Evolutionary conservation across 331 rosid species (phyloP), one percentile per base, ranked within the genome.

Genomic region (Acacia concinna): DNA sequence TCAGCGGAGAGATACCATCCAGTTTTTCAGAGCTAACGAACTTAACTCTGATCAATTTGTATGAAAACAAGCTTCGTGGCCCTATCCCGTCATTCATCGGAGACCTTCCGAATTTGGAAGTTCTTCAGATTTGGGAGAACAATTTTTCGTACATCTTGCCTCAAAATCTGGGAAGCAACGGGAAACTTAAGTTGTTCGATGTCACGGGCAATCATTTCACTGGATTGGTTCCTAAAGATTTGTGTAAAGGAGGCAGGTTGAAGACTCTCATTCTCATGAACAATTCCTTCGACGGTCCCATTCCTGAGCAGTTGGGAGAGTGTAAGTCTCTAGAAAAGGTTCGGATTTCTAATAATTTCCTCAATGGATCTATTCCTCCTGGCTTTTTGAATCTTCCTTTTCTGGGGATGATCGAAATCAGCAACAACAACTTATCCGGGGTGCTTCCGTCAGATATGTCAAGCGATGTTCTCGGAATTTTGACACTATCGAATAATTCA

Each of bases 61-160:
- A 84, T 43, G 69, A 25, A 79, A 96, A 96, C 86, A 83, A 85
- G 63, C 82, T 96, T 0, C 81, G 83, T 12, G 99, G 99, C 27
- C 27, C 82, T 0, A 68, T 96, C 15, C 99, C 97, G 0, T 59
- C 75, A 5, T 91, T 88, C 80, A 57, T 96, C 3, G 98, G 94
- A 0, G 94, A 93, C 10, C 87, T 89, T 66, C 91, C 94, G 1
- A 77, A 90, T 38, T 86, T 93, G 0, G 97, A 93, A 68, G 85
- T 86, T 2, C 75, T 96, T 74, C 92, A 93, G 84, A 32, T 96
- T 4, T 96, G 98, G 98, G 92, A 60, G 6, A 93, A 96, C 88
- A 88, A 96, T 62, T 91, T 96, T 81, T 89, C 96, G 8, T 80
- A 66, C 23, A 72, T 83, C 18, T 87, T 93, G 8, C 99, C 99